phyloP scores from a whole-genome alignment of 345 rosid genomes.

The Sisymbrium irio region DNA sequence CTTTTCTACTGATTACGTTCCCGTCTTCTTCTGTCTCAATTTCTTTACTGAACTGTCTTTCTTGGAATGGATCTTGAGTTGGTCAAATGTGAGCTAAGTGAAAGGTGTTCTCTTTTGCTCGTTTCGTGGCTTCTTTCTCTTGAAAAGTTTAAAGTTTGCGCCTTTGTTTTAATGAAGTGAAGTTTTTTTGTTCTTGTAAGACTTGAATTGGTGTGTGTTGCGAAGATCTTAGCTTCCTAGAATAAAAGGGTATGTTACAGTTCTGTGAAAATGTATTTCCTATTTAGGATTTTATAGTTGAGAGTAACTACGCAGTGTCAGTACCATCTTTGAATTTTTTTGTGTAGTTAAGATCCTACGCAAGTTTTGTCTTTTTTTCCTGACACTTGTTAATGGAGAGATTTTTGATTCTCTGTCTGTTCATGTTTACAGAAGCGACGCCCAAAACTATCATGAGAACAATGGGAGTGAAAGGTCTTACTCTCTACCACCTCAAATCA shows the following conservation, averaged over 20 bases:
- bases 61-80: conserved; percentile 15
- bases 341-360: not conserved
- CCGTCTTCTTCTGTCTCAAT: not conserved
- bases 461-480: conserved; percentile 94
- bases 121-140: not conserved
- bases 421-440: conserved; percentile 71
- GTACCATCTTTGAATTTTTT: not conserved
- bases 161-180: not conserved
- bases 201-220: not conserved
- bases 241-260: not conserved
- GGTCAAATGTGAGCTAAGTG: conserved; percentile 21
- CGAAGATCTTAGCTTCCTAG: not conserved
- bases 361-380: not conserved
- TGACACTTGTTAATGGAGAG: not conserved
- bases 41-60: not conserved
- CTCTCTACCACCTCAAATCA: conserved; percentile 88
- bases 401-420: not conserved
- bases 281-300: not conserved
- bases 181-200: not conserved
- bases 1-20: not conserved
- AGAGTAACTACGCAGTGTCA: not conserved
- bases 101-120: not conserved
- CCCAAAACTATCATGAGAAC: conserved; percentile 91
- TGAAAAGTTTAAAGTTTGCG: not conserved
- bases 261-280: not conserved